These are phyloP conservation scores for Arxiozyma slooffiae DNA, from an alignment of 1,139 yeast species.

Conservation along the genomic window DNA sequence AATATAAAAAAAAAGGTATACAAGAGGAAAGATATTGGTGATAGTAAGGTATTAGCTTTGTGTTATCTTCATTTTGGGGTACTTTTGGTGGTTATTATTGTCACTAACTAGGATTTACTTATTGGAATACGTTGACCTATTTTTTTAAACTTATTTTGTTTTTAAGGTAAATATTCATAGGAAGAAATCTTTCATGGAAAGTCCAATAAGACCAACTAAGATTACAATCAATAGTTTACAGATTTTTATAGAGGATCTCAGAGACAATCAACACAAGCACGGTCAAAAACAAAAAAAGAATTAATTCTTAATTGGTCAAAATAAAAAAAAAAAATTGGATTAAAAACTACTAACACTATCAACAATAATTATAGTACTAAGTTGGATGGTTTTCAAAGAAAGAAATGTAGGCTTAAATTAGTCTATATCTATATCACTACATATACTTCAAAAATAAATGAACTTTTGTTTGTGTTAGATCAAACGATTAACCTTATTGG, in stretches of 20 bases:
- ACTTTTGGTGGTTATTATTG: no score
- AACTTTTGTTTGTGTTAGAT: constrained; percentile 55
- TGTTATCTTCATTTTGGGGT: no score
- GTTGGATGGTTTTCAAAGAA: constrained; percentile 67
- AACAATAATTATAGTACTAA: no score
- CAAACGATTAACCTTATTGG: constrained; percentile 53
- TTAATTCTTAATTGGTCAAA: constrained; percentile 72
- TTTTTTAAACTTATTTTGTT: no score
- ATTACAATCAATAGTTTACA: constrained; percentile 33
- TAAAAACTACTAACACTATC: no score
- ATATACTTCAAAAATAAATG: constrained; percentile 43
- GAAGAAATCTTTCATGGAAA: constrained; percentile 2
- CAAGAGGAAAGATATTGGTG: no score
- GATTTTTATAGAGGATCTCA: constrained; percentile 78
- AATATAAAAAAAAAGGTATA: no score
- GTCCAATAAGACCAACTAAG: background rate
- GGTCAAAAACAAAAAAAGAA: constrained; percentile 70
- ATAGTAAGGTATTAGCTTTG: no score
- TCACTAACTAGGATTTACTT: background rate
- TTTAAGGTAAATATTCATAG: background rate
- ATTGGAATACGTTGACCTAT: no score
- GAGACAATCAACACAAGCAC: constrained; percentile 58
- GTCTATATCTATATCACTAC: constrained; percentile 53
- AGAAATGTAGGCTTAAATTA: constrained; percentile 79
- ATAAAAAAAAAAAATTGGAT: constrained; percentile 64